phyloP scores from a whole-genome alignment of 2,329 filamentous ascomycete genomes.

The Chaetoscypha palmicola region DNA sequence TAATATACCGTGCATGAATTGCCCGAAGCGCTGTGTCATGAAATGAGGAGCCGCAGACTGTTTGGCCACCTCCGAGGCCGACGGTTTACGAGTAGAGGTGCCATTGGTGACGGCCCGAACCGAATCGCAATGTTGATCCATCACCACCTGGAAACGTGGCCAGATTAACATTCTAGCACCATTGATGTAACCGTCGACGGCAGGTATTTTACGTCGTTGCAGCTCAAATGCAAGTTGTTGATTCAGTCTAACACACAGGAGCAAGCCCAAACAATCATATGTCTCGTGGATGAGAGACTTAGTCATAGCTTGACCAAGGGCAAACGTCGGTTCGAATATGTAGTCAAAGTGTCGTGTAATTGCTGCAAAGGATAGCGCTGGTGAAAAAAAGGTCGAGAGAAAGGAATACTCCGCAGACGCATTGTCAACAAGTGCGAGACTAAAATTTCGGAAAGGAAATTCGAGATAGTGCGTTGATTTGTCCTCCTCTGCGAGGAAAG shows the following conservation, averaged over 20 bases:
- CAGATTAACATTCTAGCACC: conserved; percentile 92
- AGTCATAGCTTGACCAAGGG: conserved; percentile 71
- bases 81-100: conserved; percentile 38
- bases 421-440: conserved; percentile 88
- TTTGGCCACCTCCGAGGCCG: conserved; percentile 47
- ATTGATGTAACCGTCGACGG: conserved; percentile 87
- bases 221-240: conserved; percentile 92
- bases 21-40: conserved; percentile 90
- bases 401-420: conserved; percentile 93
- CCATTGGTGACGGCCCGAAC: conserved; percentile 56
- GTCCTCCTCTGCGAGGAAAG: conserved; percentile 87
- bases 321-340: conserved; percentile 84
- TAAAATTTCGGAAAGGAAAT: conserved; percentile 87
- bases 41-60: conserved; percentile 81
- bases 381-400: conserved; percentile 80
- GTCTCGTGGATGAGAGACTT: conserved; percentile 69
- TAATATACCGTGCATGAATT: conserved; percentile 80
- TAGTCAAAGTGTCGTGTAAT: conserved; percentile 79
- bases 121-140: conserved; percentile 88
- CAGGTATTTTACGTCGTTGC: conserved; percentile 82
- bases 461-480: conserved; percentile 81
- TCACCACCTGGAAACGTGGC: conserved; percentile 89
- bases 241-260: conserved; percentile 88
- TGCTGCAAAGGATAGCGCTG: conserved; percentile 64
- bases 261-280: conserved; percentile 76